phyloP scores from a whole-genome alignment of 176 grass and related monocot species.

The Eleusine coracana region DNA sequence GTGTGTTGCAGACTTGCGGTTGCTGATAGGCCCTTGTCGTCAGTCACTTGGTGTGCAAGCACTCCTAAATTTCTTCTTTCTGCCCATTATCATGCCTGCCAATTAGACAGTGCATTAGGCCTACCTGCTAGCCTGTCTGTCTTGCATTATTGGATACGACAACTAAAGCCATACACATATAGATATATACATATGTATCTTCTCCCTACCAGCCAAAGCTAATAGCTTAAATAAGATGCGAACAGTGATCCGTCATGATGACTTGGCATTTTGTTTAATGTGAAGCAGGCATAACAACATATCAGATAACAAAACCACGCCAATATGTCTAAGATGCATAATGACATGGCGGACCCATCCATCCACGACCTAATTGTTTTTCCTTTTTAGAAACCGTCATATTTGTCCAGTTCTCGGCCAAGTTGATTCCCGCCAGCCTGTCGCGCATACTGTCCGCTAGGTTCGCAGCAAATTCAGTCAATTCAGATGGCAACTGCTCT shows the following conservation, averaged over 20 bases:
- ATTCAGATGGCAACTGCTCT: constrained; percentile 40
- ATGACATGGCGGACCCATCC: constrained; percentile 20
- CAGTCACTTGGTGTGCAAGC: constrained; percentile 45
- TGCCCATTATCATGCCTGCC: constrained; percentile 21
- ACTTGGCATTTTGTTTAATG: constrained; percentile 37
- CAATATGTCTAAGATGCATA: neutral
- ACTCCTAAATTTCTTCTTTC: neutral
- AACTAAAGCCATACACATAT: neutral
- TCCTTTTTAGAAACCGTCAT: neutral
- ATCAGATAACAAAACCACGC: neutral
- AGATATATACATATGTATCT: neutral
- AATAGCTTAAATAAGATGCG: constrained; percentile 9
- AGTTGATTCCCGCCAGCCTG: constrained; percentile 45
- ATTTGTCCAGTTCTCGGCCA: constrained; percentile 31
- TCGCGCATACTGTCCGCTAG: constrained; percentile 7
- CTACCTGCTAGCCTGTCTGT: constrained; percentile 45
- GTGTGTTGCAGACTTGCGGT: neutral
- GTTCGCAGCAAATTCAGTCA: neutral
- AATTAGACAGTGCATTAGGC: constrained; percentile 51
- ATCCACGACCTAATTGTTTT: neutral
- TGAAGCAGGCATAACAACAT: neutral
- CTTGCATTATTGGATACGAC: constrained; percentile 44
- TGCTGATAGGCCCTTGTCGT: constrained; percentile 41
- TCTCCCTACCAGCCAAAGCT: constrained; percentile 9
- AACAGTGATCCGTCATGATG: constrained; percentile 32